phyloP scores from a whole-genome alignment of 2,329 filamentous ascomycete genomes.

The Trichoderma sp. region DNA sequence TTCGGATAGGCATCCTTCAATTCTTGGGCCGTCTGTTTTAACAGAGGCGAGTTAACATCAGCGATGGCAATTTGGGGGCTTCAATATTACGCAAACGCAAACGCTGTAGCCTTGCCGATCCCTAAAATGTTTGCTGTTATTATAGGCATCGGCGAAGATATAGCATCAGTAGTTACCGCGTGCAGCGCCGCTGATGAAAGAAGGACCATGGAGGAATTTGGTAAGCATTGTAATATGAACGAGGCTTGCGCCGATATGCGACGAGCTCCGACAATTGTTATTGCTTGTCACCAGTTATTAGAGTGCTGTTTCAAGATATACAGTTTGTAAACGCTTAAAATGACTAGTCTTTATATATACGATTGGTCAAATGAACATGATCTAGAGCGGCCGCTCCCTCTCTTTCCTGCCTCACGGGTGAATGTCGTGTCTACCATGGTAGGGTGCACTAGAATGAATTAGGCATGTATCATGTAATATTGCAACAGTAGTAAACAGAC shows the following conservation, averaged over 20 bases:
- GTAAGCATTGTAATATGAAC: background rate
- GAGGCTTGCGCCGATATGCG: background rate
- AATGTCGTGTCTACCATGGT: background rate
- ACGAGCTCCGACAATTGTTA: background rate
- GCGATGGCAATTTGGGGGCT: background rate
- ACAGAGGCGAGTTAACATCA: background rate
- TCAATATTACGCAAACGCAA: background rate
- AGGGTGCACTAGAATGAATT: background rate
- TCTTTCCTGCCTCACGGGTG: background rate
- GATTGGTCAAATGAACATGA: background rate
- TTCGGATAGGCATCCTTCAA: background rate
- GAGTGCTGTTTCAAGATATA: background rate
- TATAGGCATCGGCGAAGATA: too few species aligned
- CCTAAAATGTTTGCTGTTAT: background rate
- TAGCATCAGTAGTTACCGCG: background rate
- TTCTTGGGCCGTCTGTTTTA: background rate
- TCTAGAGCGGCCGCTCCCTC: background rate
- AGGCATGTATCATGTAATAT: background rate
- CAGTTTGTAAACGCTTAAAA: background rate
- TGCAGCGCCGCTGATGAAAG: background rate
- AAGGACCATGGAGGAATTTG: background rate
- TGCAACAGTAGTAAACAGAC: background rate
- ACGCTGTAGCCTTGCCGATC: background rate
- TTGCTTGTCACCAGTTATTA: background rate
- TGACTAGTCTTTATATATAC: background rate